A percentile compares a stretch with the other conserved stretches of the same genome.
Evolutionary conservation across 139 green algal species (phyloP).

Genomic region (Tetradesmus lagerheimii): DNA sequence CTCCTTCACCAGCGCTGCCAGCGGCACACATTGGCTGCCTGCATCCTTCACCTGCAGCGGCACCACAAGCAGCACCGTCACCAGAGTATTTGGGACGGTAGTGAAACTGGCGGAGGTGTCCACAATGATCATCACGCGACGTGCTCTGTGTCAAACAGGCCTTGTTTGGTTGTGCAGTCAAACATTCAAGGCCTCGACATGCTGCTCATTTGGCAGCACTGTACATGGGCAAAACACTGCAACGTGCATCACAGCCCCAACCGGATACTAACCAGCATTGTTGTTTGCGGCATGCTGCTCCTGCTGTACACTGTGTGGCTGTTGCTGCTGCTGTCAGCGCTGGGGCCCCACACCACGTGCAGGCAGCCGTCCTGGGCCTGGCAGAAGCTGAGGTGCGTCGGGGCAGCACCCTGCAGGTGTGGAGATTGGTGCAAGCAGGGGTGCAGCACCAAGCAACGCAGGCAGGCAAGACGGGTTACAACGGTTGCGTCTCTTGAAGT

Average conservation of each 20-base stretch:
- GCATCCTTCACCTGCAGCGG: not conserved
- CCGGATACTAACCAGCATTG: slow-evolving; percentile 48
- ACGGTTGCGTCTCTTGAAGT: too few relatives aligned
- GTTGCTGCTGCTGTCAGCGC: slow-evolving; percentile 31
- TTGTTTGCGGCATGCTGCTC: slow-evolving; percentile 33
- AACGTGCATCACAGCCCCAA: too few relatives aligned
- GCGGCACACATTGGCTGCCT: not conserved
- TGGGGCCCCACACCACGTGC: slow-evolving; percentile 57
- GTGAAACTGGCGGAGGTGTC: too few relatives aligned
- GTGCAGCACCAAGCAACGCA: too few relatives aligned
- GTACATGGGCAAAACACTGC: too few relatives aligned
- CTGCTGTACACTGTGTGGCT: slow-evolving; percentile 60
- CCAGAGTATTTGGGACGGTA: slow-evolving; percentile 29
- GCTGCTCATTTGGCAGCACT: too few relatives aligned
- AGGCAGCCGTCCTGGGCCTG: slow-evolving; percentile 65
- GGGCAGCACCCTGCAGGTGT: slow-evolving; percentile 44
- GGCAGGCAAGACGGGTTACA: too few relatives aligned
- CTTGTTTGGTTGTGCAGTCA: too few relatives aligned
- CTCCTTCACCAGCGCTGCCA: slow-evolving; percentile 51
- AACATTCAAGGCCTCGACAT: too few relatives aligned
- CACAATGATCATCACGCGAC: too few relatives aligned
- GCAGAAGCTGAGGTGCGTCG: slow-evolving; percentile 48
- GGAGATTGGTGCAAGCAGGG: not conserved
- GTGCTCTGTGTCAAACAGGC: too few relatives aligned
- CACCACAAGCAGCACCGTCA: too few relatives aligned